phyloP scores from a whole-genome alignment of 768 basidiomycete species.

The Rhodosporidiobolus sp. region DNA sequence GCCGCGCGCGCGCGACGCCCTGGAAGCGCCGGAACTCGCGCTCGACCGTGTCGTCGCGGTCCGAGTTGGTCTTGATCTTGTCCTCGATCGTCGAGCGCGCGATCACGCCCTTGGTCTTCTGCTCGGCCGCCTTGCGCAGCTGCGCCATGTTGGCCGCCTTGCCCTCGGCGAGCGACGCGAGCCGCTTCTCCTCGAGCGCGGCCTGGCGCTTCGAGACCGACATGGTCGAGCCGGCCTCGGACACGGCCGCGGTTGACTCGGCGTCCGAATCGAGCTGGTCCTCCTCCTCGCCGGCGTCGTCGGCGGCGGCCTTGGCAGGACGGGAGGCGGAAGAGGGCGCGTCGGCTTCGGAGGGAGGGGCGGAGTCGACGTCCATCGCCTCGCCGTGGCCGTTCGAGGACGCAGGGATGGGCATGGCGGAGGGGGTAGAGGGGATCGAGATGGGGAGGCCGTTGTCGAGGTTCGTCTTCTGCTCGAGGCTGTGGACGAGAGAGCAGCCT shows the following conservation, averaged over 20 bases:
- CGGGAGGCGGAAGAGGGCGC: conserved; percentile 1
- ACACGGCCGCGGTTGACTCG: conserved; percentile 19
- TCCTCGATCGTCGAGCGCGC: conserved; percentile 17
- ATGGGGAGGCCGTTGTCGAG: conserved; percentile 41
- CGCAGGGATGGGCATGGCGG: background rate
- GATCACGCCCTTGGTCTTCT: background rate
- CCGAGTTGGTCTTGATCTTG: conserved; percentile 55
- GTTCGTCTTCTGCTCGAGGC: conserved; percentile 47
- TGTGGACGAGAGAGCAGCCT: conserved; percentile 10
- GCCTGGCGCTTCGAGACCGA: conserved; percentile 1
- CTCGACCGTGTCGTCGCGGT: conserved; percentile 76
- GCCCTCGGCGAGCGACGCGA: conserved; percentile 16
- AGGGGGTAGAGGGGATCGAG: background rate
- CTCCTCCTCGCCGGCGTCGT: conserved; percentile 32
- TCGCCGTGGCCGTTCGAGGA: background rate
- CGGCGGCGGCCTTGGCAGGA: background rate
- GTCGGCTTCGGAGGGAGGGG: background rate
- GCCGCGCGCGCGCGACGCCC: conserved; percentile 78
- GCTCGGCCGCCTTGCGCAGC: background rate
- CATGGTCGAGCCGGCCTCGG: conserved; percentile 22
- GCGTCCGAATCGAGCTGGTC: conserved; percentile 29
- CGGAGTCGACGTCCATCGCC: conserved; percentile 13
- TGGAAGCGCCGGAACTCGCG: conserved; percentile 88
- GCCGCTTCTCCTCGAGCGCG: conserved; percentile 26
- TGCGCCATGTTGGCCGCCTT: background rate